Evolutionary conservation across 257 asterid genomes (phyloP).

Genomic region (Solanum bukasovii): DNA sequence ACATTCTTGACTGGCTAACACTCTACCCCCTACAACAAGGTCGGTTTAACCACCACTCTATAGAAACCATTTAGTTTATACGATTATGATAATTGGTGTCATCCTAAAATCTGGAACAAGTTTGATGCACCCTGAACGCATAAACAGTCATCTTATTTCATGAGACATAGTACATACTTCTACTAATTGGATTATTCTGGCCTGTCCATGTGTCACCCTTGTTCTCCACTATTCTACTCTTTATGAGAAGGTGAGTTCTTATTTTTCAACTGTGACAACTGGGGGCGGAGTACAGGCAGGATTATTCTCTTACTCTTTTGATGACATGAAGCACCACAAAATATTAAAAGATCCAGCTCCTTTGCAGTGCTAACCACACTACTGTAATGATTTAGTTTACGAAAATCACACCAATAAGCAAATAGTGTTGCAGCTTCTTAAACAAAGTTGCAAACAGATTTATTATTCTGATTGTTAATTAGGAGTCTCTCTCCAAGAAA

Average conservation of each 20-base stretch:
- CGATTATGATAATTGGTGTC: background rate
- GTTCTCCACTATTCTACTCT: background rate
- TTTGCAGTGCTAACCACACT: background rate
- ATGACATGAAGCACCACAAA: background rate
- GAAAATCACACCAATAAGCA: background rate
- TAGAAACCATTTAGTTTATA: background rate
- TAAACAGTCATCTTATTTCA: background rate
- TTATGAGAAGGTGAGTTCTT: background rate
- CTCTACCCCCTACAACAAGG: background rate
- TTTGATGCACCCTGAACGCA: background rate
- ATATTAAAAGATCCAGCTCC: background rate
- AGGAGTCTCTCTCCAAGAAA: background rate
- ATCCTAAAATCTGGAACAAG: background rate
- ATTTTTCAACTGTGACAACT: background rate
- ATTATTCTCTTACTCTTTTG: background rate
- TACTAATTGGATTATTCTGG: background rate
- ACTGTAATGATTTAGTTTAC: background rate
- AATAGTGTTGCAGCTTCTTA: background rate
- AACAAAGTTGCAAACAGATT: background rate
- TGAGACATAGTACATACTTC: background rate
- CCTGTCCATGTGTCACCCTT: background rate
- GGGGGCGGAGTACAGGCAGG: background rate
- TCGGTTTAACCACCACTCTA: background rate
- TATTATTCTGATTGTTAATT: background rate
- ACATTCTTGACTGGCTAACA: background rate